These are phyloP conservation scores for Phlebopus sp. DNA, from an alignment of 1,284 basidiomycete species.

Conservation along the genomic window DNA sequence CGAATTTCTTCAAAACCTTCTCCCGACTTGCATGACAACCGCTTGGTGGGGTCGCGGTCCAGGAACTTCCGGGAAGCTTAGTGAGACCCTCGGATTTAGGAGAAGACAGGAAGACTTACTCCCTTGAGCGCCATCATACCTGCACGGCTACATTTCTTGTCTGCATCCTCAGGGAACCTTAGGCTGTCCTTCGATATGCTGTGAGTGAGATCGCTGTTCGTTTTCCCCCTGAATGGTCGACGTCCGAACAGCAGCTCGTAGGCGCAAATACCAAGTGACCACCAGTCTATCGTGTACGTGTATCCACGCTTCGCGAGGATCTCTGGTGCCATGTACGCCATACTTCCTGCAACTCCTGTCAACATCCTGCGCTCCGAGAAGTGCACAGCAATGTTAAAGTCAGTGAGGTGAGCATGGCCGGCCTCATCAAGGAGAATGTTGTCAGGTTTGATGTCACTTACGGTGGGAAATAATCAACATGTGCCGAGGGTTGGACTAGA, in stretches of 20 bases:
- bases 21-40: slow-evolving; percentile 80
- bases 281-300: slow-evolving; percentile 92
- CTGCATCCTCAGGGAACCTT: slow-evolving; percentile 76
- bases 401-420: slow-evolving; percentile 95
- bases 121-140: slow-evolving; percentile 68
- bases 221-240: slow-evolving; percentile 88
- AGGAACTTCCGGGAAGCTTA: slow-evolving; percentile 56
- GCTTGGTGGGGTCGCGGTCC: slow-evolving; percentile 79
- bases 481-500: slow-evolving; percentile 3
- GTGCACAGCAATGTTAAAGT: slow-evolving; percentile 99
- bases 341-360: slow-evolving; percentile 95
- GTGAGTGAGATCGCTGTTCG: slow-evolving; percentile 86
- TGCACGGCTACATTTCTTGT: slow-evolving; percentile 62
- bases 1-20: slow-evolving; percentile 80
- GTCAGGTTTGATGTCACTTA: slow-evolving; percentile 93
- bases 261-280: slow-evolving; percentile 91
- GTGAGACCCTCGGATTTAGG: slow-evolving; percentile 7
- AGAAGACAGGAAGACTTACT: slow-evolving; percentile 41
- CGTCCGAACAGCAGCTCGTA: slow-evolving; percentile 92
- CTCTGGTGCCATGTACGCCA: slow-evolving; percentile 99
- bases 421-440: slow-evolving; percentile 95
- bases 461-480: slow-evolving; percentile 27
- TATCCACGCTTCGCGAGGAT: slow-evolving; percentile 84
- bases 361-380: slow-evolving; percentile 81
- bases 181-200: slow-evolving; percentile 79